A percentile compares a stretch with the other conserved stretches of the same genome.
Conservation (phyloP, 2,329 filamentous ascomycete genomes). For the Exophiala oligosperma region DNA sequence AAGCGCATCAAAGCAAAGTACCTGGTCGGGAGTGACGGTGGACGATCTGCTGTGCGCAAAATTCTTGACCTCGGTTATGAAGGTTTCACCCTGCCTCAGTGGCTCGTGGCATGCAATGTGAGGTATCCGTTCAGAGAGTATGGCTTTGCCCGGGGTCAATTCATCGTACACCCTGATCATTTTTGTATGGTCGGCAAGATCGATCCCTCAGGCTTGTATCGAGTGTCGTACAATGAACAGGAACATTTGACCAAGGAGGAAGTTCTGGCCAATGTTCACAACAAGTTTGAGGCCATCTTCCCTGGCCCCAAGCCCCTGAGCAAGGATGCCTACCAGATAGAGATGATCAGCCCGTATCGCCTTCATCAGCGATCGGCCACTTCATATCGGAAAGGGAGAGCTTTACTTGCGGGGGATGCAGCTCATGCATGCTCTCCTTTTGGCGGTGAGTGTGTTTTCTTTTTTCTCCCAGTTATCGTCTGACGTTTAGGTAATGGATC, state of each 20-base stretch:
- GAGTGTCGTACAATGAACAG: conserved; percentile 63
- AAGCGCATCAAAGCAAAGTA: conserved; percentile 47
- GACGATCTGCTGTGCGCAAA: conserved; percentile 40
- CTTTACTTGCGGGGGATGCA: conserved; percentile 61
- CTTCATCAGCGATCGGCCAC: conserved; percentile 62
- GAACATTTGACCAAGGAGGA: conserved; percentile 56
- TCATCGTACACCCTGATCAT: conserved; percentile 60
- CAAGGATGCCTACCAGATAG: conserved; percentile 53
- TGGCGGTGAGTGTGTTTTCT: conserved; percentile 42
- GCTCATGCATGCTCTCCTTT: conserved; percentile 54
- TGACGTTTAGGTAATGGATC: not conserved
- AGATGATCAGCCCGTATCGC: conserved; percentile 60
- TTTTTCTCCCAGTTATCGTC: not conserved
- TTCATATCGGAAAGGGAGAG: conserved; percentile 57
- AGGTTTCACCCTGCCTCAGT: conserved; percentile 37
- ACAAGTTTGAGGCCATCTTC: conserved; percentile 58
- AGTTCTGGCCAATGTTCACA: conserved; percentile 53
- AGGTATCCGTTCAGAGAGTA: conserved; percentile 32
- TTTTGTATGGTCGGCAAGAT: conserved; percentile 64
- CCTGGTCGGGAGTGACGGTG: conserved; percentile 46
- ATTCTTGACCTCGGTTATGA: conserved; percentile 27
- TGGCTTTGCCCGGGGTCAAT: conserved; percentile 43
- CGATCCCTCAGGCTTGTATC: conserved; percentile 59
- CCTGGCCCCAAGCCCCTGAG: conserved; percentile 57
- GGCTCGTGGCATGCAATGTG: conserved; percentile 28